Base-by-base conservation (phyloP, 352 stramenopile genomes). In the Ochromonadaceae sp. region DNA sequence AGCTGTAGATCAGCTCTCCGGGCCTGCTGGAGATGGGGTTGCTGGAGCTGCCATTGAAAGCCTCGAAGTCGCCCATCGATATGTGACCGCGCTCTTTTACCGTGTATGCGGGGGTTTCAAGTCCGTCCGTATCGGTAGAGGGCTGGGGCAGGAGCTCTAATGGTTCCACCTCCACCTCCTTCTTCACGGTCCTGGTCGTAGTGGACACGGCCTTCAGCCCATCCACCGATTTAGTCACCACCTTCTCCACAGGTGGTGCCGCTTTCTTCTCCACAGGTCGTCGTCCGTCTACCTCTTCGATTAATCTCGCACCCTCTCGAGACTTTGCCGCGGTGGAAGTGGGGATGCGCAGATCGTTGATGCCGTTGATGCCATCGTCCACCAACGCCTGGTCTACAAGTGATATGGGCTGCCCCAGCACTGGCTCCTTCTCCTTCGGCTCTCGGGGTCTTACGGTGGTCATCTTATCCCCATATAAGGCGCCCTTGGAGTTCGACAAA, bases 21-120 rank as follows among this genome's bases (percentile, higher is more conserved):
- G 56, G 56, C n/a, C 7, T 36, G 22, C 22, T 41, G 30, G 35
- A 14, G 15, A 5, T 4, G 9, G 15, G 17, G 40, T 15, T 44
- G 40, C 40, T 44, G 15, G 40, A 17, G 40, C 17, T 15, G 1
- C 26, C 22, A 26, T 15, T 36, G 4, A 50, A 40, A 50, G 39
- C 55, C 28, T 63, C 35, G 28, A 63, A 50, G 55, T 65, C 56
- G 35, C 38, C 36, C 39, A 65, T 28, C 30, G 3, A 10, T 5
- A 36, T 22, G 25, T 47, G n/a, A 26, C 35, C 55, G 36, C 55
- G 52, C 32, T 60, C 20, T 28, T 44, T 60, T n/a, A 47, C 10
- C 30, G 22, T 7, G 3, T 39, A 12, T 60, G 4, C 32, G 7
- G 52, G 52, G 17, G 15, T 44, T n/a, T n/a, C n/a, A n/a, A n/a